phyloP scores from a whole-genome alignment of 345 rosid genomes.

The Eucalyptus dawsonii region DNA sequence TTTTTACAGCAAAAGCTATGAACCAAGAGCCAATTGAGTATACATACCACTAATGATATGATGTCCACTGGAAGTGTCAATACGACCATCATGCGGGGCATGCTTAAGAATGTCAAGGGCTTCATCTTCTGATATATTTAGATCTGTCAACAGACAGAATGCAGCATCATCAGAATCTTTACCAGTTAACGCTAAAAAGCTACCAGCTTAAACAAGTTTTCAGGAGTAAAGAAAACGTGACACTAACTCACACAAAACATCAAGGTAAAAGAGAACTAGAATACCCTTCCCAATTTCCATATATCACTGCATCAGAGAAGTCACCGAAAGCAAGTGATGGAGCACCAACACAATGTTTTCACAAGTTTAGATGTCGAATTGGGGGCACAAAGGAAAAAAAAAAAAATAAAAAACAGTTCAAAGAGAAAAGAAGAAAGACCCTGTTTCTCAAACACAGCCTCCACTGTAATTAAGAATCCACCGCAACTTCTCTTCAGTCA shows the following conservation, averaged over 20 bases:
- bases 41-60: constrained; percentile 32
- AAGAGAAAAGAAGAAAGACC: neutral
- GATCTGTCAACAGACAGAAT: constrained; percentile 14
- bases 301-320: neutral
- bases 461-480: neutral
- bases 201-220: neutral
- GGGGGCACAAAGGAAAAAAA: neutral
- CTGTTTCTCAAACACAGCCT: neutral
- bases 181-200: neutral
- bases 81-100: constrained; percentile 5
- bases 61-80: neutral
- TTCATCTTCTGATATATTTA: constrained; percentile 39
- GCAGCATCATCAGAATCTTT: neutral
- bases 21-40: neutral
- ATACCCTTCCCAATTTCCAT: neutral
- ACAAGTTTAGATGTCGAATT: neutral
- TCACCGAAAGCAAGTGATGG: neutral
- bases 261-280: neutral
- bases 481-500: neutral
- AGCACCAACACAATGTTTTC: neutral
- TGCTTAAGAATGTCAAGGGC: constrained; percentile 45
- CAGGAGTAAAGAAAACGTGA: neutral
- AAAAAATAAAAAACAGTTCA: neutral
- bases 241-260: neutral
- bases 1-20: neutral